Percentiles rank a stretch among this genome's conserved stretches.
These are phyloP conservation scores for Trichosanthes truncata DNA, from an alignment of 306 rosid genomes.

Conservation along the genomic window DNA sequence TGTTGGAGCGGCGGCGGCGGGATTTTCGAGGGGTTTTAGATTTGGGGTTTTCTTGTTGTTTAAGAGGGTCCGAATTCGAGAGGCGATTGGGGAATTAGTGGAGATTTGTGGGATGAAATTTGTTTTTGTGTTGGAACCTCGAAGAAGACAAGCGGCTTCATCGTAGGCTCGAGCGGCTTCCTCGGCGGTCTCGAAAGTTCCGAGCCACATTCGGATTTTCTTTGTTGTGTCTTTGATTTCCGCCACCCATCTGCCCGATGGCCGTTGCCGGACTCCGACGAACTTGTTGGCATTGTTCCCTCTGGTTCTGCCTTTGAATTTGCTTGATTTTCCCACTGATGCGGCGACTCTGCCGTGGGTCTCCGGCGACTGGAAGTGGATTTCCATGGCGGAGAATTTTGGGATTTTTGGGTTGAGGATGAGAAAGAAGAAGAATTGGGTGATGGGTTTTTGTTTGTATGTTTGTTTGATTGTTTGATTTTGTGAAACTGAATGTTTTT, in stretches of 20 bases:
- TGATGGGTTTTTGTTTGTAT: neutral
- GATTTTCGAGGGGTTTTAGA: constrained; percentile 7
- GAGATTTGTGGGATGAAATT: constrained; percentile 79
- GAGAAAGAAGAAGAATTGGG: neutral
- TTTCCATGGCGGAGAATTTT: constrained; percentile 43
- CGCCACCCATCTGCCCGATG: constrained; percentile 99
- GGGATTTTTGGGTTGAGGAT: neutral
- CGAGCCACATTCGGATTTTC: constrained; percentile 96
- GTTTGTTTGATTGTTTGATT: neutral
- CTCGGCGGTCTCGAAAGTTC: constrained; percentile 92
- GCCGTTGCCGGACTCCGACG: constrained; percentile 90
- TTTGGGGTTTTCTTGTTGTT: constrained; percentile 33
- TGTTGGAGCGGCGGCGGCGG: neutral
- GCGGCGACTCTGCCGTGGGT: constrained; percentile 18
- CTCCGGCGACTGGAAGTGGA: constrained; percentile 49
- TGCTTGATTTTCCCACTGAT: constrained; percentile 22
- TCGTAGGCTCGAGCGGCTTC: constrained; percentile 94
- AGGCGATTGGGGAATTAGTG: constrained; percentile 73
- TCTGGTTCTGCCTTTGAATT: constrained; percentile 45
- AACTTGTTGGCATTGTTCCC: constrained; percentile 42
- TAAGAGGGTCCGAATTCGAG: constrained; percentile 59
- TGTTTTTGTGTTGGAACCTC: constrained; percentile 80
- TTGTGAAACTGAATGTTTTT: neutral
- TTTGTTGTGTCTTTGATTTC: constrained; percentile 92
- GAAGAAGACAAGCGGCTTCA: constrained; percentile 94